Conservation (phyloP, 345 rosid species). For the Gossypium arboreum region DNA sequence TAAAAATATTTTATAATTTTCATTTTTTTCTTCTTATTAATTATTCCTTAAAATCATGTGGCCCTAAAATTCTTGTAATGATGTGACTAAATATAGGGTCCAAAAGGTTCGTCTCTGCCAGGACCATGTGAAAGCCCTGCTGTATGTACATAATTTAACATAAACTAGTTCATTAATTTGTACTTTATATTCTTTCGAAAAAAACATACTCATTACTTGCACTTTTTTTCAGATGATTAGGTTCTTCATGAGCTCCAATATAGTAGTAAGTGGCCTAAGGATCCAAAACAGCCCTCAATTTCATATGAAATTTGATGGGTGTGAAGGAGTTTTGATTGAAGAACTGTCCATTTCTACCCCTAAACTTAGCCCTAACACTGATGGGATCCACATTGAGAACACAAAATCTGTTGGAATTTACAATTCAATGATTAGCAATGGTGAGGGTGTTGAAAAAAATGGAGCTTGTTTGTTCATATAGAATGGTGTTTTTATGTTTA, state of each 20-base stretch:
- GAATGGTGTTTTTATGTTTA: neutral
- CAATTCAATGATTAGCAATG: neutral
- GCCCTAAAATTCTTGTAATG: neutral
- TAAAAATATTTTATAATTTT: too few species aligned
- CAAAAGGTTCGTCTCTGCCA: constrained; percentile 45
- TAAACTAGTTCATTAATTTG: neutral
- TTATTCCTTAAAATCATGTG: neutral
- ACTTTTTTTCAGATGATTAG: neutral
- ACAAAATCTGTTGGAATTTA: neutral
- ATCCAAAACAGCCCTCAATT: neutral
- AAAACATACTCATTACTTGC: neutral
- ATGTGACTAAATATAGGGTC: constrained; percentile 51
- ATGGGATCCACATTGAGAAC: constrained; percentile 1
- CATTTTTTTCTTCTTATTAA: too few species aligned
- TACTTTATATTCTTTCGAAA: neutral
- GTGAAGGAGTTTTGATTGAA: neutral
- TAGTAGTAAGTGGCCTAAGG: neutral
- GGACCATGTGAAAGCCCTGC: constrained; percentile 86
- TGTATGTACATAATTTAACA: constrained; percentile 39
- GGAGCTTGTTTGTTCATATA: neutral
- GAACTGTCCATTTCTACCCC: neutral
- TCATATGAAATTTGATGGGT: neutral
- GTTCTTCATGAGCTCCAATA: neutral
- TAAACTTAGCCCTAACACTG: neutral
- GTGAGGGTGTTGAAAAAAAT: neutral